phyloP scores from a whole-genome alignment of 768 basidiomycete genomes.

The Lactifluus subvellereus region DNA sequence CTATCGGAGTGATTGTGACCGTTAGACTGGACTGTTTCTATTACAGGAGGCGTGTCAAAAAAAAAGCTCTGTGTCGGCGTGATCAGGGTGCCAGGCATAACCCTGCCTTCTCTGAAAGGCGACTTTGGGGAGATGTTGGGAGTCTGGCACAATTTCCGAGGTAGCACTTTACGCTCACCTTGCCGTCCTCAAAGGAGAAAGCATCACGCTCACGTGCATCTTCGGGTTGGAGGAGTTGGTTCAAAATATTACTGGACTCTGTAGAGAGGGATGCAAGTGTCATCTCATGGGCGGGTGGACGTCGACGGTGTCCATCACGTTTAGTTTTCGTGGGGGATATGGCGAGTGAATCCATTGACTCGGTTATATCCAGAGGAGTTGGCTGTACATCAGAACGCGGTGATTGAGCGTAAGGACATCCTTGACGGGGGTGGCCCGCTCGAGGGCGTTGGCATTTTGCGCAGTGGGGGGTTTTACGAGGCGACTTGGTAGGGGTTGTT shows the following conservation, averaged over 20 bases:
- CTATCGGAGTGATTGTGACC: background rate
- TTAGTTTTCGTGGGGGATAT: slow-evolving; percentile 19
- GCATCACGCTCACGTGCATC: slow-evolving; percentile 33
- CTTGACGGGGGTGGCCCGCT: slow-evolving; percentile 58
- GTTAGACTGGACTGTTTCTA: background rate
- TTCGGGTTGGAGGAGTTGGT: slow-evolving; percentile 41
- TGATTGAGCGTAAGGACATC: slow-evolving; percentile 42
- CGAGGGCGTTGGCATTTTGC: slow-evolving; percentile 51
- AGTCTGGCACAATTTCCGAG: background rate
- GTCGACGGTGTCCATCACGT: slow-evolving; percentile 27
- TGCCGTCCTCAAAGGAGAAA: slow-evolving; percentile 19
- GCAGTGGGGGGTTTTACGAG: slow-evolving; percentile 51
- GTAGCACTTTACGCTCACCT: background rate
- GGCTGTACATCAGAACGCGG: background rate
- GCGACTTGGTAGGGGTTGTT: slow-evolving; percentile 34
- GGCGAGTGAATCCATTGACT: slow-evolving; percentile 15
- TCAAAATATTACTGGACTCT: slow-evolving; percentile 43
- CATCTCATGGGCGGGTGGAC: slow-evolving; percentile 31
- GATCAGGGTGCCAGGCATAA: slow-evolving; percentile 25
- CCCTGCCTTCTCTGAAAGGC: slow-evolving; percentile 12
- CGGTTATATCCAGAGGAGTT: slow-evolving; percentile 5
- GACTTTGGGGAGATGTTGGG: background rate
- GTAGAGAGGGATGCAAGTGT: slow-evolving; percentile 49
- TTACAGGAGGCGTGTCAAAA: background rate
- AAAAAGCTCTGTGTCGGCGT: slow-evolving; percentile 16